Evolutionary conservation across 2,329 filamentous ascomycete species (phyloP).

Genomic region (Pezicula radicicola): DNA sequence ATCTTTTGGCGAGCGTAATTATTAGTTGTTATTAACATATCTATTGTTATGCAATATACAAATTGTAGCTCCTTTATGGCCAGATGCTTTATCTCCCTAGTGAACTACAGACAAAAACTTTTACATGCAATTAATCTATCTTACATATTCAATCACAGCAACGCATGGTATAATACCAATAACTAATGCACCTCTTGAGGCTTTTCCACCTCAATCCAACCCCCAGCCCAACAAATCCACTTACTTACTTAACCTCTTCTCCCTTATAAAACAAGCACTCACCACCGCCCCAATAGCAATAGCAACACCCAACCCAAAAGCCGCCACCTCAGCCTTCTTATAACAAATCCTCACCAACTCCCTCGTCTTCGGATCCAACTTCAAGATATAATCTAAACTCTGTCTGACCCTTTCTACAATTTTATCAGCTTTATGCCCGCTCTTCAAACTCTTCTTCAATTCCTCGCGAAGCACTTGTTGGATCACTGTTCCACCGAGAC

Average conservation of each 20-base stretch:
- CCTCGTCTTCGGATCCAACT: conserved; percentile 57
- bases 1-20: too few species aligned
- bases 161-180: too few species aligned
- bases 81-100: too few species aligned
- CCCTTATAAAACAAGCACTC: conserved; percentile 49
- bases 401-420: conserved; percentile 69
- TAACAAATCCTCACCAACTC: conserved; percentile 65
- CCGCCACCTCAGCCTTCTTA: conserved; percentile 40
- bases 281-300: conserved; percentile 37
- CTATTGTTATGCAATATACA: too few species aligned
- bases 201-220: too few species aligned
- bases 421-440: conserved; percentile 55
- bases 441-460: conserved; percentile 50
- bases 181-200: too few species aligned
- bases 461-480: conserved; percentile 63
- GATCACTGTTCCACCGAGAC: conserved; percentile 62
- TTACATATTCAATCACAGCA: too few species aligned
- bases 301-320: conserved; percentile 36
- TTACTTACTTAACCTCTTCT: conserved; percentile 44
- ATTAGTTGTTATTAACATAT: too few species aligned
- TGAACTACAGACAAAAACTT: too few species aligned
- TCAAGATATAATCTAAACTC: conserved; percentile 66
- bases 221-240: not conserved
- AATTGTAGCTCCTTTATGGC: too few species aligned
- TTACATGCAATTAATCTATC: too few species aligned